A percentile compares a stretch with the other conserved stretches of the same genome.
These are phyloP conservation scores for Rhodosporidiobolus odoratus DNA, from an alignment of 768 basidiomycete species.

Conservation along the genomic window DNA sequence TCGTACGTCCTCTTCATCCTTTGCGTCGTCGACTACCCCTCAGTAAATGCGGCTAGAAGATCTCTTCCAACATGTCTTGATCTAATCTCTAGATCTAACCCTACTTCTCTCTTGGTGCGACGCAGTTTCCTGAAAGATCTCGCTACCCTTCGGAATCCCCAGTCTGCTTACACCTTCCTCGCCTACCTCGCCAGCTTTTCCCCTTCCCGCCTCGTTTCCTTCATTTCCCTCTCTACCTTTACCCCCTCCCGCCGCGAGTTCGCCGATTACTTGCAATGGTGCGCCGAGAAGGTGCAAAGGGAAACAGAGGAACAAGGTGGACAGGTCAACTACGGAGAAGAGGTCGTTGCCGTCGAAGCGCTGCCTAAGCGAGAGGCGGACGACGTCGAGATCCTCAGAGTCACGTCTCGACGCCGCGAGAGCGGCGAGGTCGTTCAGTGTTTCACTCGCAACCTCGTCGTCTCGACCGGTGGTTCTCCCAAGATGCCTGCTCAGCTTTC, in stretches of 20 bases:
- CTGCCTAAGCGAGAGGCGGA: conserved; percentile 19
- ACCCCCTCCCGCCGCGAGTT: conserved; percentile 55
- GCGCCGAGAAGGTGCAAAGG: conserved; percentile 51
- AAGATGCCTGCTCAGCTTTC: conserved; percentile 50
- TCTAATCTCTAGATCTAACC: not conserved
- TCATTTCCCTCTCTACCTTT: conserved; percentile 56
- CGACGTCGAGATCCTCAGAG: conserved; percentile 13
- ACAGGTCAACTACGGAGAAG: conserved; percentile 52
- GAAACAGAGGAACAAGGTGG: conserved; percentile 46
- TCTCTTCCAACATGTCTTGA: not conserved
- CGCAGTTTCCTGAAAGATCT: conserved; percentile 49
- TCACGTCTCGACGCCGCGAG: conserved; percentile 5
- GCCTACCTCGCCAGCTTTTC: conserved; percentile 52
- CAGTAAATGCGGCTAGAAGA: too few species aligned
- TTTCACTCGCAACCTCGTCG: conserved; percentile 51
- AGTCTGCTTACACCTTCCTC: conserved; percentile 53
- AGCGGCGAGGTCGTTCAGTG: conserved; percentile 5
- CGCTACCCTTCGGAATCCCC: conserved; percentile 55
- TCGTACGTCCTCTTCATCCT: conserved; percentile 44
- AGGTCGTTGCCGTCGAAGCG: conserved; percentile 50
- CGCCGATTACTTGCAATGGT: conserved; percentile 57
- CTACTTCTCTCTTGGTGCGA: conserved; percentile 52
- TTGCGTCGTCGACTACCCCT: not conserved
- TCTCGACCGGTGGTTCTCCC: conserved; percentile 55
- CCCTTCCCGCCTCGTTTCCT: conserved; percentile 53